Conservation (phyloP, 495 filamentous ascomycete species). For the Chaetomidium leptoderma region DNA sequence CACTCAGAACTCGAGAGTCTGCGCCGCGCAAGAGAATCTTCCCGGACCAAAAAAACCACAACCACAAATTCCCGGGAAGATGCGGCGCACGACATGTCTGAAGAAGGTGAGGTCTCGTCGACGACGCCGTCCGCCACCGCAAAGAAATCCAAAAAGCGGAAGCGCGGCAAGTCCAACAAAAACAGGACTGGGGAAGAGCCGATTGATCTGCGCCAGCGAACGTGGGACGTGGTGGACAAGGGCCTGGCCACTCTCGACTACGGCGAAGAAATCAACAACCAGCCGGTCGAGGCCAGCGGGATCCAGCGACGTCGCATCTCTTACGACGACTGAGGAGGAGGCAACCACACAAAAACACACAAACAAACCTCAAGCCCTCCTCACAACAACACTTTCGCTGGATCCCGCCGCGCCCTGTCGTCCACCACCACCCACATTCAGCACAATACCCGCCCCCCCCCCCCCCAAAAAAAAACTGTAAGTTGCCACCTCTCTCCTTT, state of each 20-base stretch:
- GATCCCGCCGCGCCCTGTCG: not conserved
- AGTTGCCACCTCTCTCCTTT: constrained; percentile 8
- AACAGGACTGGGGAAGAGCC: constrained; percentile 36
- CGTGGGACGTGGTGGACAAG: constrained; percentile 54
- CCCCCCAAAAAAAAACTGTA: constrained; percentile 8
- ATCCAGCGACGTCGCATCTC: constrained; percentile 44
- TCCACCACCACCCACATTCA: not conserved
- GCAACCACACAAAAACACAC: not conserved
- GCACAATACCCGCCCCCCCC: not conserved
- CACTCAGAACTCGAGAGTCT: constrained; percentile 81
- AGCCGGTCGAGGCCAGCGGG: constrained; percentile 20
- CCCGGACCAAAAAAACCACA: constrained; percentile 19
- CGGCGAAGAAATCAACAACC: constrained; percentile 40
- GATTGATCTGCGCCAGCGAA: constrained; percentile 55
- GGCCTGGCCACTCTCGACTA: constrained; percentile 52
- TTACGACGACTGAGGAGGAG: constrained; percentile 44
- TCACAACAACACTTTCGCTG: not conserved
- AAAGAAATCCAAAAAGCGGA: constrained; percentile 32
- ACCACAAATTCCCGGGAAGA: constrained; percentile 15
- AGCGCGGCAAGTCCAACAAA: constrained; percentile 35
- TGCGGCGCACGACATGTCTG: constrained; percentile 22
- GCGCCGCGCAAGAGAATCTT: constrained; percentile 44
- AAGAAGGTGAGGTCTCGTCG: constrained; percentile 31
- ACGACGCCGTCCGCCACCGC: constrained; percentile 30
- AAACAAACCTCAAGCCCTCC: not conserved